Evolutionary conservation across 805 yeast species (phyloP), one percentile per base, ranked within the genome.

Genomic region (Saturnispora kantuleensis): DNA sequence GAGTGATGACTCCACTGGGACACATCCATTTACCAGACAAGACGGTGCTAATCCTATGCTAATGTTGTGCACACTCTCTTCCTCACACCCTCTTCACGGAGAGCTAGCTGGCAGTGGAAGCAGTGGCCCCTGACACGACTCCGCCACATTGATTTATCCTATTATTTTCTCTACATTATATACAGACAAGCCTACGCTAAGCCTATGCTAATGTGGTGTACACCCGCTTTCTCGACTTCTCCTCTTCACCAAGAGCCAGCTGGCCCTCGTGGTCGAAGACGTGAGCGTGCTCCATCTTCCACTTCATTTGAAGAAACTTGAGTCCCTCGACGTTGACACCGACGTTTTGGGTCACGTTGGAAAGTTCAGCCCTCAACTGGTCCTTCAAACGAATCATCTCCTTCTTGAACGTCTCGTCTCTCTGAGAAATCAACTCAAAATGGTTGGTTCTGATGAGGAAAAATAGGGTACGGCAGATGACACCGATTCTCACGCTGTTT

Each of bases 261-360:
- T 79, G 82, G 28, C 67, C 68, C 40, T 77, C 84, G 54, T 85
- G 96, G 39, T 76, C 71, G 56, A 79, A 88, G 57, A 82, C 87
- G 31, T 74, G 70, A 52, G 73, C 79, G 58, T 90, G 97, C 36
- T 70, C 71, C 57, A 80, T 63, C 47, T 77, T 76, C 96, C 96
- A 89, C 61, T 83, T 87, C 37, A 72, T 76, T 57, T 78, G 80
- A 48, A 84, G 63, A 54, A 77, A 84, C 53, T 74, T 76, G 60
- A 93, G 68, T 4, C 96, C 97, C 49, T 84, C 89, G 15, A 86
- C 69, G 56, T 93, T 93, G 67, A 74, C 81, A 9, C 97, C 97
- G 38, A 93, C 69, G 47, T 76, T 81, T 38, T 72, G 68, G 12
- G 74, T 67, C 16, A 77, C 76, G 3, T 58, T 54, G 39, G 65